Evolutionary conservation across 1,139 yeast genomes (phyloP), one percentile per base, ranked within the genome.

Genomic region (Taphrina confusa): DNA sequence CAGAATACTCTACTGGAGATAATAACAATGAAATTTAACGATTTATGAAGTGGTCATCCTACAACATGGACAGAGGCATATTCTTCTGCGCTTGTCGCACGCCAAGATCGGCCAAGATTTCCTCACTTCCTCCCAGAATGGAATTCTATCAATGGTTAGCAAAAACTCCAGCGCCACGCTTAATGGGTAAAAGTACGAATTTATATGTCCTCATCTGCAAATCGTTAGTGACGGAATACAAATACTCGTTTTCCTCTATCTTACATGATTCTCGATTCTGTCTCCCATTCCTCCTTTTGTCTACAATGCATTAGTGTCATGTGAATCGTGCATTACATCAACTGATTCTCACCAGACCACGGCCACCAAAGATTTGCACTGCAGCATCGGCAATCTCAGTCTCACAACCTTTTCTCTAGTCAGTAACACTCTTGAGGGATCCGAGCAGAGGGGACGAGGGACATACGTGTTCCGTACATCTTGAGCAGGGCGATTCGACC

Each of bases 61-160:
- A 33, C 9, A 47, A 42, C 52, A 47, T 33, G 4, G 50, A 45
- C 20, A 22, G 37, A 5, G 50, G 50, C 47, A 52, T 39, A 27
- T 52, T 52, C 40, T 40, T 40, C 39, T 39, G 34, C 20, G 57
- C 47, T 27, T 52, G 49, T 33, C 46, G 45, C 14, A 75, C 73
- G 20, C 76, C 69, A 57, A 75, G 68, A 57, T 75, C 78, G 34
- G 75, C 69, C 78, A 75, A 74, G 61, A 75, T 75, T 65, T 76
- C 78, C 66, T 76, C 78, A 16, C 78, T 75, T 5, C 78, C 78
- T 45, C 79, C 78, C 12, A 78, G 78, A 58, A 75, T 75, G 31
- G 78, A 76, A 62, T 72, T 72, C 42, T 37, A 37, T 2, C 6
- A 18, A 2, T 22, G 12, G 25, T 37, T 18, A 37, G 42, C n/a